A percentile compares a stretch with the other conserved stretches of the same genome.
phyloP scores from a whole-genome alignment of 768 basidiomycete genomes.

The Boletus rubroflammeus region DNA sequence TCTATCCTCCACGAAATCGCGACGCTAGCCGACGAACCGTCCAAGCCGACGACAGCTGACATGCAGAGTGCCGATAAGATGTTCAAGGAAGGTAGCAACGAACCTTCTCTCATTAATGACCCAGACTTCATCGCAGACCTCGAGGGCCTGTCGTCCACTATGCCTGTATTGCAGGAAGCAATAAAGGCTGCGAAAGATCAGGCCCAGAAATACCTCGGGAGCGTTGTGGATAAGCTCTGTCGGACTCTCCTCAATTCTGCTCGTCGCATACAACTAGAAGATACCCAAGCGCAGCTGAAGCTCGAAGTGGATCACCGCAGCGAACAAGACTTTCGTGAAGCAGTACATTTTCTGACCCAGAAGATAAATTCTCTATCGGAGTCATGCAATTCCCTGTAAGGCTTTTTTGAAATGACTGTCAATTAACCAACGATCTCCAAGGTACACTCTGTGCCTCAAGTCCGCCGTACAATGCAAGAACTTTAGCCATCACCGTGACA shows the following conservation, averaged over 20 bases:
- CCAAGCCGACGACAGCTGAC: conserved; percentile 14
- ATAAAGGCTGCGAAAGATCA: conserved; percentile 10
- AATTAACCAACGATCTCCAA: conserved; percentile 1
- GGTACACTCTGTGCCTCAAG: conserved; percentile 18
- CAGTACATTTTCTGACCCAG: conserved; percentile 10
- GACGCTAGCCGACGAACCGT: not conserved
- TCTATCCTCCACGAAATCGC: conserved; percentile 16
- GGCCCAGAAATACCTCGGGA: conserved; percentile 19
- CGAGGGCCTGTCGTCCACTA: conserved; percentile 7
- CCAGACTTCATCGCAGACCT: conserved; percentile 24
- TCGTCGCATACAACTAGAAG: conserved; percentile 19
- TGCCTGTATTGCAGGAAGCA: conserved; percentile 18
- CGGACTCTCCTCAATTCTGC: conserved; percentile 8
- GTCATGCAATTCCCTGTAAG: conserved; percentile 19
- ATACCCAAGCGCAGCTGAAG: conserved; percentile 11
- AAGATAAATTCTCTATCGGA: conserved; percentile 18
- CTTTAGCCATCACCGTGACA: not conserved
- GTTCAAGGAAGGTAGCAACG: conserved; percentile 21
- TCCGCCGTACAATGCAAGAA: not conserved
- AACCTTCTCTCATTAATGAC: conserved; percentile 20
- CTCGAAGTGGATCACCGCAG: conserved; percentile 8
- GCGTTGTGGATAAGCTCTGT: conserved; percentile 17
- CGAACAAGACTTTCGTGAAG: conserved; percentile 17
- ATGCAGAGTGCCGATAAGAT: conserved; percentile 13
- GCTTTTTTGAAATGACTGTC: not conserved